Percentiles rank a stretch among this genome's conserved stretches.
Evolutionary conservation across 345 rosid species (phyloP).

Genomic region (Excoecaria agallocha): DNA sequence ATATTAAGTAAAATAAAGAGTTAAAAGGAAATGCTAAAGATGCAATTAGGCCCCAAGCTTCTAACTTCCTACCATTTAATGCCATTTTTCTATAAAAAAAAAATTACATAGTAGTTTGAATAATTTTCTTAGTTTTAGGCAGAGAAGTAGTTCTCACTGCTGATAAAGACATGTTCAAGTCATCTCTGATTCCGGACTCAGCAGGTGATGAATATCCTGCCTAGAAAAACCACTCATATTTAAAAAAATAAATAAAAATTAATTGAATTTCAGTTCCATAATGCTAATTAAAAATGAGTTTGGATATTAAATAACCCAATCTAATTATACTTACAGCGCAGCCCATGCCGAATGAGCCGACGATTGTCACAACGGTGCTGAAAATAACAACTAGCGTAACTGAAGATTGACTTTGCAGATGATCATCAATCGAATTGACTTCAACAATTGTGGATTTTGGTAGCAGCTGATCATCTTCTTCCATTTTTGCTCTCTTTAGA

Average conservation of each 20-base stretch:
- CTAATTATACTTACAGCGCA: slow-evolving; percentile 35
- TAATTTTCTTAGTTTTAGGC: no score
- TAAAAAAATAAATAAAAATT: no score
- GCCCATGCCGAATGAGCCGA: slow-evolving; percentile 29
- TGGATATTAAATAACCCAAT: no score
- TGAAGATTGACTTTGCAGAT: slow-evolving; percentile 11
- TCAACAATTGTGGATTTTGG: neutral
- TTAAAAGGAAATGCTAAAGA: no score
- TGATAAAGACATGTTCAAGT: slow-evolving; percentile 28
- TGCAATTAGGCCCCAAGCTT: neutral
- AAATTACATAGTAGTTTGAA: no score
- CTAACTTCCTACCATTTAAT: no score
- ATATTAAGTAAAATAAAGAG: no score
- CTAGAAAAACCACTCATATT: slow-evolving; percentile 22
- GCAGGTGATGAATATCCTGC: slow-evolving; percentile 52
- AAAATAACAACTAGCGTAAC: slow-evolving; percentile 34
- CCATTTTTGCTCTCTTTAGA: neutral
- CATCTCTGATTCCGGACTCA: slow-evolving; percentile 36
- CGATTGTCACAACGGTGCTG: slow-evolving; percentile 49
- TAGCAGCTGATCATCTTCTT: neutral
- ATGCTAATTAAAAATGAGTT: neutral
- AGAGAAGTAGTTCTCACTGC: slow-evolving; percentile 10
- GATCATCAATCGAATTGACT: neutral
- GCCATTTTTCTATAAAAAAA: no score
- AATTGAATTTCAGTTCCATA: neutral